These are phyloP conservation scores for Saturnispora dispora DNA, from an alignment of 805 yeast species.

Conservation along the genomic window DNA sequence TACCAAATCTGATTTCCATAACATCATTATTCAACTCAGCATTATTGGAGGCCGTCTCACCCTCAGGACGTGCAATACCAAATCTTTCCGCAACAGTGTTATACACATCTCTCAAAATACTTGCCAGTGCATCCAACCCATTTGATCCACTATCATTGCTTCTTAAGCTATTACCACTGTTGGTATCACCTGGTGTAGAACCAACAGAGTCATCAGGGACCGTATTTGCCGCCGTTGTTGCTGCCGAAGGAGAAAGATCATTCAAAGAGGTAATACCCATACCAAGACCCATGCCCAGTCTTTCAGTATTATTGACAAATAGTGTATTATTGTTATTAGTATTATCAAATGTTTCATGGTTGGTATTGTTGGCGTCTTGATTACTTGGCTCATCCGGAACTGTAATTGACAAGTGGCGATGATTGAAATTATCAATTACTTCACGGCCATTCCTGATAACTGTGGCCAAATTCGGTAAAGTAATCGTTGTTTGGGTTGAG, in stretches of 20 bases:
- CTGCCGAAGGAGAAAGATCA: background rate
- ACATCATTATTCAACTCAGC: background rate
- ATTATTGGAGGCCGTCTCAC: background rate
- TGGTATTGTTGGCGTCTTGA: background rate
- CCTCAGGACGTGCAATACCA: background rate
- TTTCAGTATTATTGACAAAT: background rate
- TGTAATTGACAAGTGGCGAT: constrained; percentile 19
- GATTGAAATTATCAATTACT: constrained; percentile 24
- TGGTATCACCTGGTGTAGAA: background rate
- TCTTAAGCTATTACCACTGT: background rate
- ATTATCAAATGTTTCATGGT: background rate
- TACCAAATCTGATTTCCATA: constrained; percentile 1
- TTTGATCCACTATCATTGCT: constrained; percentile 1
- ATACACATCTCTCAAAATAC: constrained; percentile 6
- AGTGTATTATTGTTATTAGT: background rate
- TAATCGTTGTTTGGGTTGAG: constrained; percentile 24
- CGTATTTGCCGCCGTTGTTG: background rate
- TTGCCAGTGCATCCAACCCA: constrained; percentile 6
- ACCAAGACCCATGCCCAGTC: background rate
- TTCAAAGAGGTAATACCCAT: background rate
- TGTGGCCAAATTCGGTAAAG: constrained; percentile 29
- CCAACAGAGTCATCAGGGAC: background rate
- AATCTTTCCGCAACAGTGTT: constrained; percentile 3
- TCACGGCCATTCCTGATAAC: constrained; percentile 26
- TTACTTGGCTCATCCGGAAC: background rate